Evolutionary conservation across 305 asterid species (phyloP), one percentile per base, ranked within the genome.

Genomic region (Stenogyne calaminthoides): DNA sequence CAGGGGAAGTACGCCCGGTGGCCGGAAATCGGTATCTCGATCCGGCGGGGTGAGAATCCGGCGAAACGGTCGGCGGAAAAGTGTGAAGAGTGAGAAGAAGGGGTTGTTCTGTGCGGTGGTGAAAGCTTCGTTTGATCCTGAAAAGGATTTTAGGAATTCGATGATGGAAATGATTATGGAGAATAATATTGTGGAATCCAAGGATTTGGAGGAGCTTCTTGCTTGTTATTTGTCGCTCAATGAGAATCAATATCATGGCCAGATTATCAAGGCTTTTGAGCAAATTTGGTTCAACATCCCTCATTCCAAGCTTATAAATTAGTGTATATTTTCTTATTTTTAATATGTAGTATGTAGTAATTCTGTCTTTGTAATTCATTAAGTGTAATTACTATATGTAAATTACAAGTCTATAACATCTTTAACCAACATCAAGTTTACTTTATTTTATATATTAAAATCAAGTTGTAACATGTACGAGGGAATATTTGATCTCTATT

Each of bases 111-210:
- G 67, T 51, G 63, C 86, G 11, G 76, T 93, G 15, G 98, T 93
- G 59, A 93, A 93, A 73, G 84, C 96, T 2, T 93, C 98, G 3
- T n/a, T 86, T 16, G 97, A 93, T 76, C 98, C 98, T 0, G 85
- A 91, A 47, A 88, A 75, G 19, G 98, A 93, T 76, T 91, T 93
- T 72, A 82, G 84, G 67, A 96, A 93, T 0, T 93, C 98, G 0
- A 93, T 91, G 97, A 70, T 84, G 86, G 98, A 93, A 72, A 93
- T 93, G 98, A 83, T 93, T 2, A 84, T 78, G 64, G 96, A 93
- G 80, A 91, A 93, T 40, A 83, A 89, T 25, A 88, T 89, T 1
- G 78, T 77, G 69, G 82, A 80, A 4, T 82, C 97, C 0, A 91
- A 81, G 77, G 97, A 91, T 3, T 75, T 93, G 67, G 97, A 91